These are phyloP conservation scores for Ogataea nonfermentans DNA, from an alignment of 805 yeast genomes.

Conservation along the genomic window DNA sequence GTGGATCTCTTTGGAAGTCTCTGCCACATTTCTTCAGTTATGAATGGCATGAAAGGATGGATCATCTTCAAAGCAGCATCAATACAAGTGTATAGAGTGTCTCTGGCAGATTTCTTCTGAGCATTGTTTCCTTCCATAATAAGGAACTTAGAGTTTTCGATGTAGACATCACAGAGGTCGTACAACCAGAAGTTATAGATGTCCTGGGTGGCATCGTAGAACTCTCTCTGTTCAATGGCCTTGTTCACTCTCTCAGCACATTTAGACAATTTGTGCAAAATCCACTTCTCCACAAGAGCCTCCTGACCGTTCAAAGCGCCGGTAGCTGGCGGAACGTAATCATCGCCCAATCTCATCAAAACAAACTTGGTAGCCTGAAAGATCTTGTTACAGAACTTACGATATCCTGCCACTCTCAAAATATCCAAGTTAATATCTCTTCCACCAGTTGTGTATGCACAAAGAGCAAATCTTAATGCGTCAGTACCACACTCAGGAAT, in stretches of 20 bases:
- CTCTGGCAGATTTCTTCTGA: slow-evolving; percentile 87
- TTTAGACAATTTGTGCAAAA: slow-evolving; percentile 76
- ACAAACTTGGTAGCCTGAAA: slow-evolving; percentile 98
- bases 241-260: slow-evolving; percentile 65
- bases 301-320: slow-evolving; percentile 68
- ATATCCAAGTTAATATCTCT: slow-evolving; percentile 96
- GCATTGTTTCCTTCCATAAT: slow-evolving; percentile 86
- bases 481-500: slow-evolving; percentile 99
- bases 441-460: slow-evolving; percentile 98
- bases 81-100: slow-evolving; percentile 88
- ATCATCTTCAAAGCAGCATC: slow-evolving; percentile 89
- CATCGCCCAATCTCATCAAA: slow-evolving; percentile 86
- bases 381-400: slow-evolving; percentile 99
- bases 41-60: slow-evolving; percentile 98
- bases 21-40: slow-evolving; percentile 99
- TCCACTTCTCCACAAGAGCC: slow-evolving; percentile 95
- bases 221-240: slow-evolving; percentile 79
- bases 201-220: slow-evolving; percentile 80
- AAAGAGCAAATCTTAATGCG: slow-evolving; percentile 94
- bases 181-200: slow-evolving; percentile 93
- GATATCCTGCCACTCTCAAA: slow-evolving; percentile 95
- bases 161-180: slow-evolving; percentile 95
- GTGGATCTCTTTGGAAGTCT: slow-evolving; percentile 85
- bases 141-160: slow-evolving; percentile 92
- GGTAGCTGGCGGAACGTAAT: slow-evolving; percentile 74